phyloP scores from a whole-genome alignment of 495 filamentous ascomycete genomes.

The Penicillium nucicola region DNA sequence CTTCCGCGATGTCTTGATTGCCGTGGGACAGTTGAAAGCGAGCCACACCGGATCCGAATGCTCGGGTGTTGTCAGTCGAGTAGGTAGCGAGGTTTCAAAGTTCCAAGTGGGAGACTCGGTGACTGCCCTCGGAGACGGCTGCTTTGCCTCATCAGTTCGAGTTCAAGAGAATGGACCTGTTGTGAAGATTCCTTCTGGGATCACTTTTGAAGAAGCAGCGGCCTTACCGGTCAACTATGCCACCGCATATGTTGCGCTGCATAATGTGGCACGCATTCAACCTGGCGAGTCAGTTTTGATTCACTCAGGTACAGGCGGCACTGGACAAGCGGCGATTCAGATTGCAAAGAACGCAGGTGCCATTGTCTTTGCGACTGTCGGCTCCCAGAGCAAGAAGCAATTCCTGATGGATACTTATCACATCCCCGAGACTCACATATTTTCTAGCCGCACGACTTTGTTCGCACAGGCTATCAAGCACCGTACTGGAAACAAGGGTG shows the following conservation, averaged over 20 bases:
- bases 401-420: neutral
- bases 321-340: constrained; percentile 54
- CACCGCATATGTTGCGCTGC: constrained; percentile 12
- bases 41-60: constrained; percentile 36
- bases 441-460: neutral
- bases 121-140: neutral
- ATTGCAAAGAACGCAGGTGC: constrained; percentile 49
- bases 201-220: constrained; percentile 15
- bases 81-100: constrained; percentile 18
- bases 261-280: constrained; percentile 3
- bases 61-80: constrained; percentile 37
- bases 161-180: neutral
- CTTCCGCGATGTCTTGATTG: constrained; percentile 41
- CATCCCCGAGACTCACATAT: neutral
- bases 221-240: constrained; percentile 14
- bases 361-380: constrained; percentile 35
- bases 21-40: constrained; percentile 30
- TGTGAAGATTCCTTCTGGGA: neutral
- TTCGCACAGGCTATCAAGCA: neutral
- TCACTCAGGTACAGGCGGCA: constrained; percentile 23
- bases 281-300: constrained; percentile 16
- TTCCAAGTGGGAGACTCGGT: constrained; percentile 32
- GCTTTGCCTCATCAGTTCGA: constrained; percentile 8
- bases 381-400: neutral
- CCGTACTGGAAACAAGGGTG: constrained; percentile 17